Conservation (phyloP, 2,329 filamentous ascomycete species). For the Penicillium sp. region DNA sequence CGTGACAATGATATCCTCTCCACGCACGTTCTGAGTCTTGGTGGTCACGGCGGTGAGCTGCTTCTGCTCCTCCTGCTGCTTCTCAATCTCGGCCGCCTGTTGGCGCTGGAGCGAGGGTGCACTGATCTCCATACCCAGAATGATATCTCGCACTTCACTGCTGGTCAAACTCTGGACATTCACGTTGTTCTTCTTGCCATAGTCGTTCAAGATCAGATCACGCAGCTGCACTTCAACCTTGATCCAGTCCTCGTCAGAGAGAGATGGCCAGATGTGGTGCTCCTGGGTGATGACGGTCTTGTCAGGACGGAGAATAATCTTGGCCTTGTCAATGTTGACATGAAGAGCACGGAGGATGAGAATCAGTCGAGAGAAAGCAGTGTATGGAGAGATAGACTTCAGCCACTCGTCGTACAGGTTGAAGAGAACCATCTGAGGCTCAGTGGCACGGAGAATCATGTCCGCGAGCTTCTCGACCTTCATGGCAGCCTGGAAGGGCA, state of each 20-base stretch:
- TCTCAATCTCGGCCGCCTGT: slow-evolving; percentile 97
- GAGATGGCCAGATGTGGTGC: slow-evolving; percentile 95
- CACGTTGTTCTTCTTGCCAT: slow-evolving; percentile 99
- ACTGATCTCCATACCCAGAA: slow-evolving; percentile 98
- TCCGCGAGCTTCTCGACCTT: slow-evolving; percentile 99
- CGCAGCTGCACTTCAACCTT: slow-evolving; percentile 97
- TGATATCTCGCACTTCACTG: slow-evolving; percentile 96
- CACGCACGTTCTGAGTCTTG: slow-evolving; percentile 94
- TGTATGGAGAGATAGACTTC: slow-evolving; percentile 97
- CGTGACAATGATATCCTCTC: slow-evolving; percentile 96
- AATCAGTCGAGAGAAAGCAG: slow-evolving; percentile 92
- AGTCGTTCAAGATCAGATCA: slow-evolving; percentile 95
- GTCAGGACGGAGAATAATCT: slow-evolving; percentile 88
- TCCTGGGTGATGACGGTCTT: slow-evolving; percentile 98
- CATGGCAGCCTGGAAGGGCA: slow-evolving; percentile 99
- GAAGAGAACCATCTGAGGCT: slow-evolving; percentile 99
- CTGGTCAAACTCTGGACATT: slow-evolving; percentile 95
- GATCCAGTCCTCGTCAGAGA: slow-evolving; percentile 97
- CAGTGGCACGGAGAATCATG: slow-evolving; percentile 96
- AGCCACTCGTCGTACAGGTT: slow-evolving; percentile 99
- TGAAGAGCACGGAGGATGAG: slow-evolving; percentile 91
- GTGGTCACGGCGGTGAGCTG: slow-evolving; percentile 97
- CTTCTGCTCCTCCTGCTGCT: slow-evolving; percentile 95
- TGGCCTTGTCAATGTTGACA: slow-evolving; percentile 98
- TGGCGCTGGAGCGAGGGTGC: slow-evolving; percentile 97